Evolutionary conservation across 768 basidiomycete species (phyloP).

Genomic region (Leccinum subtestaceum): DNA sequence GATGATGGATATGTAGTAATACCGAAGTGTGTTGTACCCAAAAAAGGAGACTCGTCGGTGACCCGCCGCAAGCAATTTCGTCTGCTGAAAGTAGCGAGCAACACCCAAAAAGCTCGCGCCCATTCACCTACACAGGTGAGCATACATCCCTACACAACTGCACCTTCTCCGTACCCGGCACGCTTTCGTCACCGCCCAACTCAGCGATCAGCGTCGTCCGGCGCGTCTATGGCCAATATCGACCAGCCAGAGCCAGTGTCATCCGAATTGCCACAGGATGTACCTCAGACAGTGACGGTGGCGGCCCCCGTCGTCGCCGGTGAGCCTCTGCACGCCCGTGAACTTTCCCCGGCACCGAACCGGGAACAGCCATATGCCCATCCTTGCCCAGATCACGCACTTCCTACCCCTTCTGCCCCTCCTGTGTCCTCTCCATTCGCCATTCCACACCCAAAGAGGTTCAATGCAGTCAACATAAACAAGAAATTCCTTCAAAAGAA

Average conservation of each 20-base stretch:
- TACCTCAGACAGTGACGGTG: constrained; percentile 5
- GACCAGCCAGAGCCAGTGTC: constrained; percentile 46
- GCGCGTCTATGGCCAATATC: constrained; percentile 81
- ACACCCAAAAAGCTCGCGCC: not conserved
- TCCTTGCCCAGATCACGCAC: constrained; percentile 18
- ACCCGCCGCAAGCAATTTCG: constrained; percentile 14
- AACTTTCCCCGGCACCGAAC: constrained; percentile 17
- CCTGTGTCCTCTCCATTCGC: constrained; percentile 22
- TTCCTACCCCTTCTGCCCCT: constrained; percentile 8
- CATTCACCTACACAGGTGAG: constrained; percentile 11
- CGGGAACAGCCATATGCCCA: constrained; percentile 12
- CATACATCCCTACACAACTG: not conserved
- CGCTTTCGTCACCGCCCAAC: constrained; percentile 12
- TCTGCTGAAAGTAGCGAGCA: not conserved
- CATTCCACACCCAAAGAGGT: constrained; percentile 72
- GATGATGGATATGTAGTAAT: constrained; percentile 38
- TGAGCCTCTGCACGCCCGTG: constrained; percentile 10
- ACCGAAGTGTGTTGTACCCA: constrained; percentile 7
- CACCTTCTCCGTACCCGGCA: constrained; percentile 1
- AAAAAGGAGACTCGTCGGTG: constrained; percentile 25
- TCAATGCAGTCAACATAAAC: constrained; percentile 88
- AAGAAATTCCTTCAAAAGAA: constrained; percentile 96
- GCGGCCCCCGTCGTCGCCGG: constrained; percentile 2
- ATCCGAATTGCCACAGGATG: constrained; percentile 40
- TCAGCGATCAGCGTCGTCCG: constrained; percentile 49